Conservation (phyloP, 768 basidiomycete genomes). For the Auriscalpium vulgare region DNA sequence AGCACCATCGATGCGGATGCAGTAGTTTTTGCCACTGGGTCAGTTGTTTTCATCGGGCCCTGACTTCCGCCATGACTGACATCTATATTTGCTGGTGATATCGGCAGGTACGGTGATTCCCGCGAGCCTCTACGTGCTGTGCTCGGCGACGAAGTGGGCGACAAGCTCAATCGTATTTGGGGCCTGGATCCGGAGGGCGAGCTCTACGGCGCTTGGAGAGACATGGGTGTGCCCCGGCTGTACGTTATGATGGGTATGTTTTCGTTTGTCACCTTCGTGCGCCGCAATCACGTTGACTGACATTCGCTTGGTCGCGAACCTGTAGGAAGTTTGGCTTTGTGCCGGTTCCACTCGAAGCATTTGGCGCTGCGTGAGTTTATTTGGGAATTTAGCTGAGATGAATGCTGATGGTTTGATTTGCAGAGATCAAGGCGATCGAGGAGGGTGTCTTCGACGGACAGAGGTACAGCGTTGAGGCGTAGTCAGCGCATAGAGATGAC, state of each 20-base stretch:
- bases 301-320: background rate
- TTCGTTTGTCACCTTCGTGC: background rate
- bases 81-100: background rate
- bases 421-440: constrained; percentile 67
- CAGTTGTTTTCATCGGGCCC: background rate
- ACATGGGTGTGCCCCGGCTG: constrained; percentile 42
- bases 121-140: constrained; percentile 32
- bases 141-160: constrained; percentile 37
- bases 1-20: constrained; percentile 40
- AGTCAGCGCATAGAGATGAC: too few relatives aligned
- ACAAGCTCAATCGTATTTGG: constrained; percentile 49
- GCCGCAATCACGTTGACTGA: background rate
- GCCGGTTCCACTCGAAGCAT: constrained; percentile 62
- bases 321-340: constrained; percentile 48
- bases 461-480: constrained; percentile 18
- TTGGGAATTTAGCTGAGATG: too few relatives aligned
- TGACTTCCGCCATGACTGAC: background rate
- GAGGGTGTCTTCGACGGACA: constrained; percentile 33
- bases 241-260: constrained; percentile 53
- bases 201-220: constrained; percentile 39
- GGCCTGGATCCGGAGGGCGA: constrained; percentile 62
- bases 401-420: background rate
- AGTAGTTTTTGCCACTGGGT: constrained; percentile 43
- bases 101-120: constrained; percentile 37
- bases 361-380: constrained; percentile 50